These are phyloP conservation scores for Talaromyces sp. DNA, from an alignment of 2,329 filamentous ascomycete genomes.

Conservation along the genomic window DNA sequence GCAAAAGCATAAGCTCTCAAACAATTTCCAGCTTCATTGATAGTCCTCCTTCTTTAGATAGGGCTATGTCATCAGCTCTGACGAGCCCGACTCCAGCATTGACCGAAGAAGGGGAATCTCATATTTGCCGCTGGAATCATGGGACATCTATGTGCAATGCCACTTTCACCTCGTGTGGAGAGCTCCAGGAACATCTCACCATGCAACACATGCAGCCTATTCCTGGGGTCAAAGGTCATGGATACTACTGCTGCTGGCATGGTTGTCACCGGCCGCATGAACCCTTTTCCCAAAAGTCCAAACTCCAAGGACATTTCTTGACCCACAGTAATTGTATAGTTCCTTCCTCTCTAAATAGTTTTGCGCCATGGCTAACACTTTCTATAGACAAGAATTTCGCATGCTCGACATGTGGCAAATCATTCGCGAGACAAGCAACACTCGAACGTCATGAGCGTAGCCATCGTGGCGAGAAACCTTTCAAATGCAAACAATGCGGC, in stretches of 20 bases:
- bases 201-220: slow-evolving; percentile 37
- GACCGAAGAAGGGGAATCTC: slow-evolving; percentile 31
- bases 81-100: slow-evolving; percentile 34
- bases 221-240: slow-evolving; percentile 38
- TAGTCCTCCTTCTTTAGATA: slow-evolving; percentile 36
- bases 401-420: slow-evolving; percentile 41
- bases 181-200: slow-evolving; percentile 41
- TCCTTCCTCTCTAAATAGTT: not conserved
- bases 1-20: slow-evolving; percentile 38
- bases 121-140: slow-evolving; percentile 39
- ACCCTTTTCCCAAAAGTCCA: slow-evolving; percentile 46
- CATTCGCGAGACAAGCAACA: slow-evolving; percentile 43
- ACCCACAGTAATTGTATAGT: slow-evolving; percentile 44
- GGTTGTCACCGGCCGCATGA: slow-evolving; percentile 42
- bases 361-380: slow-evolving; percentile 4
- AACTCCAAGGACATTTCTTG: slow-evolving; percentile 44
- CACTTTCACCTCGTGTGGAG: slow-evolving; percentile 33
- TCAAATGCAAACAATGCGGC: slow-evolving; percentile 39
- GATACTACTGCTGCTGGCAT: slow-evolving; percentile 45
- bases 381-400: slow-evolving; percentile 40
- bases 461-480: slow-evolving; percentile 44
- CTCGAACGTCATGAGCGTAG: slow-evolving; percentile 44
- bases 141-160: slow-evolving; percentile 34
- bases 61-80: slow-evolving; percentile 33
- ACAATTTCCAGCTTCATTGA: slow-evolving; percentile 36